Evolutionary conservation across 345 rosid genomes (phyloP).

Genomic region (Ceriops decandra): DNA sequence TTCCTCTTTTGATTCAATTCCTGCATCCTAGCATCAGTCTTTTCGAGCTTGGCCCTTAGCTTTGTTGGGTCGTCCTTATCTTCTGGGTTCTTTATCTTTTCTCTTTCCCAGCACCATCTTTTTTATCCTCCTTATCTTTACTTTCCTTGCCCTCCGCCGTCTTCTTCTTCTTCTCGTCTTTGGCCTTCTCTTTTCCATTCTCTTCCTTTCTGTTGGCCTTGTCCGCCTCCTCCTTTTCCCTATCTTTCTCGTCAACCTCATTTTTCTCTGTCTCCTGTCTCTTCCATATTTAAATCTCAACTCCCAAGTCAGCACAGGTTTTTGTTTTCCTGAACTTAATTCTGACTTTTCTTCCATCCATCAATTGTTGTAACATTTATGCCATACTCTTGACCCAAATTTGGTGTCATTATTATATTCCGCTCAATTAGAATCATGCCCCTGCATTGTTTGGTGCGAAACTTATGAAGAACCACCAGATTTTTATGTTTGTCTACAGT

Average conservation of each 20-base stretch:
- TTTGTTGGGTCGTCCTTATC: constrained; percentile 64
- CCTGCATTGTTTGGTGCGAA: constrained; percentile 5
- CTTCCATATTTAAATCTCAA: constrained; percentile 29
- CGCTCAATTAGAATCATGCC: neutral
- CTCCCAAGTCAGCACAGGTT: neutral
- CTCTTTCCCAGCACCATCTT: constrained; percentile 36
- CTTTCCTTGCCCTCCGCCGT: constrained; percentile 31
- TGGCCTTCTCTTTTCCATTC: constrained; percentile 14
- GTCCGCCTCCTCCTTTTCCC: constrained; percentile 33
- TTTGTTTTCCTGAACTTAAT: too few species aligned
- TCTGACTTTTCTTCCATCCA: too few species aligned
- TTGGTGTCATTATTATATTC: neutral
- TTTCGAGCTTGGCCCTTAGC: constrained; percentile 54
- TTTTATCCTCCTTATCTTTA: constrained; percentile 37
- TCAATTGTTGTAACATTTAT: neutral
- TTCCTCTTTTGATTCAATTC: constrained; percentile 49
- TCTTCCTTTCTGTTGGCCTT: constrained; percentile 7
- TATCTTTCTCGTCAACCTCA: constrained; percentile 19
- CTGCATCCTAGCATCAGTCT: constrained; percentile 61
- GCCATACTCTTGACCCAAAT: neutral
- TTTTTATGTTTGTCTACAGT: neutral
- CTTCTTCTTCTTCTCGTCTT: constrained; percentile 31
- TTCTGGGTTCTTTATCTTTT: constrained; percentile 63
- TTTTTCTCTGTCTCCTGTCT: constrained; percentile 30
- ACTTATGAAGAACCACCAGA: constrained; percentile 24